A percentile compares a stretch with the other conserved stretches of the same genome.
Evolutionary conservation across 2,329 filamentous ascomycete genomes (phyloP).

Genomic region (Eurotiales sp.): DNA sequence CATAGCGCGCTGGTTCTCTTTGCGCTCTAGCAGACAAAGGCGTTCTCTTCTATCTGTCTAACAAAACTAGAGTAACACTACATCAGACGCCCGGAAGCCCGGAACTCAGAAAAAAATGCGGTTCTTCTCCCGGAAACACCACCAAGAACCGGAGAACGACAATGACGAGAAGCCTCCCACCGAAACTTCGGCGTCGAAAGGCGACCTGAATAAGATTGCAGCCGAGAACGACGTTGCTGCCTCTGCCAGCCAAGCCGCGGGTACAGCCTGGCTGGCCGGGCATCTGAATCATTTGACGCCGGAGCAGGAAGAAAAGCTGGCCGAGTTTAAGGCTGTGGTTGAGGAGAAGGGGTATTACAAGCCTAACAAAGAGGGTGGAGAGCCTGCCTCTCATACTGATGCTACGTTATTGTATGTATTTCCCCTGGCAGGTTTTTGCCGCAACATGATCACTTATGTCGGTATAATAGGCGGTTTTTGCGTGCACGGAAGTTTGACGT

Average conservation of each 20-base stretch:
- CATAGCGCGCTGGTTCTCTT: not conserved
- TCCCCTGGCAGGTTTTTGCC: not conserved
- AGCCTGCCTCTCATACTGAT: slow-evolving; percentile 44
- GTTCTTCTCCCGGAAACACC: slow-evolving; percentile 11
- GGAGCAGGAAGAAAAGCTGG: slow-evolving; percentile 64
- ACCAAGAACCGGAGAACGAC: not conserved
- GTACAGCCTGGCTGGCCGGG: slow-evolving; percentile 49
- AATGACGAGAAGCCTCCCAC: slow-evolving; percentile 17
- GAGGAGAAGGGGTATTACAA: slow-evolving; percentile 58
- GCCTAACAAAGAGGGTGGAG: slow-evolving; percentile 28
- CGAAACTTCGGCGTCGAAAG: slow-evolving; percentile 3
- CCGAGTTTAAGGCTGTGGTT: slow-evolving; percentile 67
- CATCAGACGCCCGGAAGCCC: not conserved
- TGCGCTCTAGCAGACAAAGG: not conserved
- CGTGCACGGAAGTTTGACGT: slow-evolving; percentile 79
- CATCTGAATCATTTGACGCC: slow-evolving; percentile 73
- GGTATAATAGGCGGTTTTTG: slow-evolving; percentile 65
- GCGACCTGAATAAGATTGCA: slow-evolving; percentile 25
- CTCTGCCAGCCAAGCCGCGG: slow-evolving; percentile 33
- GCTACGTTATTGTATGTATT: slow-evolving; percentile 44
- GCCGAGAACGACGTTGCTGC: slow-evolving; percentile 34
- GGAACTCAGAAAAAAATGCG: slow-evolving; percentile 8
- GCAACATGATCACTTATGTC: not conserved
- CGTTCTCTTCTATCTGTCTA: not conserved
- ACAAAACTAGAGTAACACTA: not conserved